Evolutionary conservation across 768 basidiomycete species (phyloP), one percentile per base, ranked within the genome.

Genomic region (Porpolomopsis calyptriformis): DNA sequence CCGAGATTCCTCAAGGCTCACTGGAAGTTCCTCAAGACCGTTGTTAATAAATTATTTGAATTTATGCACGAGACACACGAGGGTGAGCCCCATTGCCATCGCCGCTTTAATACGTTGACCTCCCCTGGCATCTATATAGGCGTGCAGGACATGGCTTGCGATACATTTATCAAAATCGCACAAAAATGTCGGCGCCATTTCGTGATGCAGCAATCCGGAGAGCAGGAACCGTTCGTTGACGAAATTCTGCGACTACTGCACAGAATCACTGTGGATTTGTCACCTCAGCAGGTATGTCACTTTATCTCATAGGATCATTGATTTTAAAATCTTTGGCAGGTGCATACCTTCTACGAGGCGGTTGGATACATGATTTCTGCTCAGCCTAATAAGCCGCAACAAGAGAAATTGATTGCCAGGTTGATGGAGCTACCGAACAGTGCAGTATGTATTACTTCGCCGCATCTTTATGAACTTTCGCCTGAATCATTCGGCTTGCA

Each of bases 51-150:
- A 65, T 72, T 98, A 5, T 99, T 98, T 64, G 96, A 99, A 62
- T 99, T 99, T 64, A 98, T 98, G 92, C 96, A 99, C 63, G 94
- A 99, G 68, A 96, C 91, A 0, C 94, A 99, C 58, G 96, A 99
- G 71, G 92, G 89, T 84, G 45, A 31, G 70, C n/a, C 47, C 23
- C 29, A 14, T 20, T 38, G 4, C 36, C 35, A n/a, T 25, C 44
- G 10, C 53, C 40, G 20, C 24, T 39, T 37, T 44, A 55, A 20
- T 24, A 3, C 38, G 23, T 29, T 33, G 12, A 23, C 33, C 40
- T 29, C 16, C 24, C 37, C 14, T 50, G 23, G 29, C 20, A 2
- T 41, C 26, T 31, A 47, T 53, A 34, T 54, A 88, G 90, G 93
- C 69, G 96, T 99, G 9, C 96, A 99, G 64, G 96, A 99, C 68